Evolutionary conservation across 176 grass and related monocot species (phyloP).

Genomic region (Guadua angustifolia): DNA sequence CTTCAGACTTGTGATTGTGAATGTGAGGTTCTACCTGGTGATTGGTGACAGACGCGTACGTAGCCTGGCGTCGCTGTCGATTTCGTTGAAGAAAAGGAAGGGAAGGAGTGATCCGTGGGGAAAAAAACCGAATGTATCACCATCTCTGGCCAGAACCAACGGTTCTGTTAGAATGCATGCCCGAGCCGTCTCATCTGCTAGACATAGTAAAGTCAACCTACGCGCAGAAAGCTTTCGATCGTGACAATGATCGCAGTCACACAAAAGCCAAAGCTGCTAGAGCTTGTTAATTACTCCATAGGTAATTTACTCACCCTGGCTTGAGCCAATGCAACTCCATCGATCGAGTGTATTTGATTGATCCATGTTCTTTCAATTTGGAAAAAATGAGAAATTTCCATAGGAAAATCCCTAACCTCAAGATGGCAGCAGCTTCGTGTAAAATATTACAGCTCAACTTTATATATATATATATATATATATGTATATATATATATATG

Average conservation of each 20-base stretch:
- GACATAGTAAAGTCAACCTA: background rate
- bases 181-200: background rate
- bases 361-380: no score
- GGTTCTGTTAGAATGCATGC: conserved; percentile 19
- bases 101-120: background rate
- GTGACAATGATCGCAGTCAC: background rate
- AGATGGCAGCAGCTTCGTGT: no score
- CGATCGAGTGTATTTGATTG: no score
- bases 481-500: no score
- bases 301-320: no score
- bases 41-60: background rate
- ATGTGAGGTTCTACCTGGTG: background rate
- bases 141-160: conserved; percentile 1
- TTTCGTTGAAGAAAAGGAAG: background rate
- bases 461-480: no score
- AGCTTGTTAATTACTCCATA: no score
- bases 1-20: background rate
- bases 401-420: no score
- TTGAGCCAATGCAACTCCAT: no score
- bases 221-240: background rate
- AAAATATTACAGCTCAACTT: no score
- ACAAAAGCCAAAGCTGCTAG: background rate
- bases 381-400: no score
- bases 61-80: background rate
- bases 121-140: no score